Base-by-base conservation (phyloP, 2,329 filamentous ascomycete species). In the Diaporthe amygdali region DNA sequence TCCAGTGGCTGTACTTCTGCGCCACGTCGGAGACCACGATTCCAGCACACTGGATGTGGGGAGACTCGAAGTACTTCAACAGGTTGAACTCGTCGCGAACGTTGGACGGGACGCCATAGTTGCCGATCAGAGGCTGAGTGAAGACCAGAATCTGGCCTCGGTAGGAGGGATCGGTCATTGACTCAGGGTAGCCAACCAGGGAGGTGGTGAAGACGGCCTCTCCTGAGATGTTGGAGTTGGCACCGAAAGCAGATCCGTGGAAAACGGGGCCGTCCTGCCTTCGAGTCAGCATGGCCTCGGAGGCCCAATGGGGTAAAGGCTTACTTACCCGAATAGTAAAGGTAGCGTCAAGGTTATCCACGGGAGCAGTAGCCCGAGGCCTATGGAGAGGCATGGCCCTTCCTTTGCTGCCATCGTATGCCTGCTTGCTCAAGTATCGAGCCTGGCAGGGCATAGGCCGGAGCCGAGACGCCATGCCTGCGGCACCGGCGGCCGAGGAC, bases 151-250 rank as follows among this genome's bases (percentile, higher is more conserved):
- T 98, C 87, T 99, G 96, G 76, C 96, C 93, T 76, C 93, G 92
- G 85, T 96, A 96, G 25, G 93, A 96, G 67, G 93, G 93, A 78
- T 96, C 93, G 78, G 93, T 95, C 88, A 96, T 91, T 59, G 93
- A 98, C 87, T 99, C 96, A 76, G 96, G 96, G 83, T 99, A 99
- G 78, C 96, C 96, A 72, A 99, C 96, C 69, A 98, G 91, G 30
- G 96, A 98, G 73, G 96, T 98, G 74, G 96, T 98, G 88, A 99
- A 99, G 82, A 98, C 96, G 55, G 96, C 96, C 87, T 99, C 96
- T 77, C 96, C 96, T 74, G 95, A 97, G 81, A 98, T 94, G 88
- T 98, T 99, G 82, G 93, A 90, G 83, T 97, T 96, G 80, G 96
- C 96, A 78, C 96, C 96, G 78, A 98, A 99, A 72, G 96, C 97